These are phyloP conservation scores for Musa balbisiana DNA, from an alignment of 202 grass and related monocot species.

Conservation along the genomic window DNA sequence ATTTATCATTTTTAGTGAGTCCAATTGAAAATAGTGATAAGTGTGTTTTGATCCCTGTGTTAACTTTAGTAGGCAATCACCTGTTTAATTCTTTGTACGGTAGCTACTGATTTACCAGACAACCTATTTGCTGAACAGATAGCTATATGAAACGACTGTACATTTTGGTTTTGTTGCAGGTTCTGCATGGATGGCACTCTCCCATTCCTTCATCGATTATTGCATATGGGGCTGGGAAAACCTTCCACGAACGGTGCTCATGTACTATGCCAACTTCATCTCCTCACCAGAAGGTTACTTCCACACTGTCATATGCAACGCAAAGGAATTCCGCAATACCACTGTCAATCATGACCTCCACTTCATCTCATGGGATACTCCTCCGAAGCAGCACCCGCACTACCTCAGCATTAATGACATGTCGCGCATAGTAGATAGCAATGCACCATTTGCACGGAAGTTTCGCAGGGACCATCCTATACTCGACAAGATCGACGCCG, in stretches of 20 bases:
- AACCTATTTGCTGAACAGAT: not conserved
- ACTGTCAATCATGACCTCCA: conserved; percentile 96
- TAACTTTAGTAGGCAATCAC: not conserved
- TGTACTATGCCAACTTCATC: conserved; percentile 99
- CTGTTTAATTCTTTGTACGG: not conserved
- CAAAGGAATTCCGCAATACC: conserved; percentile 73
- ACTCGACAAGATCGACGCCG: conserved; percentile 79
- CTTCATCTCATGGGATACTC: conserved; percentile 99
- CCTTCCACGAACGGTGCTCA: conserved; percentile 81
- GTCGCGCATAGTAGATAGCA: conserved; percentile 54
- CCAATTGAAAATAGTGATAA: too few relatives aligned
- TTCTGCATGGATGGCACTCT: conserved; percentile 97
- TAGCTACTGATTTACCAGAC: not conserved
- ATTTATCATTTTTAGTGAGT: too few relatives aligned
- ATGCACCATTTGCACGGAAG: conserved; percentile 91
- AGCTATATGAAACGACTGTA: too few relatives aligned
- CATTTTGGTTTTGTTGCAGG: conserved; percentile 36
- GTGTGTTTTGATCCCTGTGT: too few relatives aligned
- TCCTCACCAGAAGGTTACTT: conserved; percentile 99
- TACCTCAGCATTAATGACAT: conserved; percentile 64
- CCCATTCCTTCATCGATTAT: conserved; percentile 78
- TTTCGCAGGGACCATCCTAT: conserved; percentile 75
- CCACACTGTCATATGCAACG: conserved; percentile 95
- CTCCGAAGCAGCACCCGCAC: conserved; percentile 98
- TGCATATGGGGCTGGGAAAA: conserved; percentile 99